Conservation (phyloP, 164 flowering plant species). For the Akebia trifoliata region DNA sequence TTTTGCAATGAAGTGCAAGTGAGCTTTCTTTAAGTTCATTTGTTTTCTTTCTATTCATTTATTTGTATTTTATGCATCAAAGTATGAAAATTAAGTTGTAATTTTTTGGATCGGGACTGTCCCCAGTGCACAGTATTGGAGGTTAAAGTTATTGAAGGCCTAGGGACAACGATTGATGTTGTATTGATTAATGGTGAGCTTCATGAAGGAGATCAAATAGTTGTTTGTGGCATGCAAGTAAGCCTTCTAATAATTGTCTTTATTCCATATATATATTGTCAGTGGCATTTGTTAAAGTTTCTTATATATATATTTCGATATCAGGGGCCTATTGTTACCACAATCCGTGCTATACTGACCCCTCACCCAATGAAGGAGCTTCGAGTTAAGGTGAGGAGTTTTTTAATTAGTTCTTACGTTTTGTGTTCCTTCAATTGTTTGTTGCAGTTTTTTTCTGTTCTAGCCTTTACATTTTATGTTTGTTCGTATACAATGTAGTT, state of each 20-base stretch:
- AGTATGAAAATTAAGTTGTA: background rate
- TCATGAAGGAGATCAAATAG: conserved; percentile 96
- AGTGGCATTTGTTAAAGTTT: background rate
- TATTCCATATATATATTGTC: background rate
- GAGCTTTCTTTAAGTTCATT: too few relatives aligned
- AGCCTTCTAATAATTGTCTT: conserved; percentile 12
- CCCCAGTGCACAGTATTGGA: conserved; percentile 95
- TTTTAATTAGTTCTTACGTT: background rate
- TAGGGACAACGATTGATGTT: conserved; percentile 98
- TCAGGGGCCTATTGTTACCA: conserved; percentile 92
- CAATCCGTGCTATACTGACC: conserved; percentile 84
- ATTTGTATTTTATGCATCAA: background rate
- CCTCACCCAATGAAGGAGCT: conserved; percentile 99
- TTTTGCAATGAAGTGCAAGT: conserved; percentile 82
- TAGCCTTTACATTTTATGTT: too few relatives aligned
- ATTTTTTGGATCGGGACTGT: conserved; percentile 9
- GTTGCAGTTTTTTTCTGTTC: too few relatives aligned
- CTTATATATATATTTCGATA: conserved; percentile 9
- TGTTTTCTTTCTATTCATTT: conserved; percentile 5
- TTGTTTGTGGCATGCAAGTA: conserved; percentile 97
- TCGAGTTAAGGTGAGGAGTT: conserved; percentile 68
- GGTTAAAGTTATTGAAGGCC: conserved; percentile 97
- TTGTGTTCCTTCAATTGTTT: background rate
- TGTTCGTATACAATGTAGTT: too few relatives aligned
- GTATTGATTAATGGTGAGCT: conserved; percentile 93